Evolutionary conservation across 805 yeast genomes (phyloP).

Genomic region (Pichia cabralensis): DNA sequence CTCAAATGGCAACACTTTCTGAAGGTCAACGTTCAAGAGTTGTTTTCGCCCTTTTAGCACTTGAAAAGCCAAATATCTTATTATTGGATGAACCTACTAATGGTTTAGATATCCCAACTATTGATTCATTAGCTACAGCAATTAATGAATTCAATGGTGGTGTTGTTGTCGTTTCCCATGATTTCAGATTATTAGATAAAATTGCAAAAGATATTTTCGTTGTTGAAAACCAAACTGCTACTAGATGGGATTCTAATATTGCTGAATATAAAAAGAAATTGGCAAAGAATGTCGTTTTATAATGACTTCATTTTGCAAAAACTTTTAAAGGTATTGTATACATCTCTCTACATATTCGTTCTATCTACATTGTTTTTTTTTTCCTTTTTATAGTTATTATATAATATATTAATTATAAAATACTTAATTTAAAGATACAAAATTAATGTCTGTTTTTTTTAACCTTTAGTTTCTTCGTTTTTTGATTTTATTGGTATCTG

Average conservation of each 20-base stretch:
- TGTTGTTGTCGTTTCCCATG: slow-evolving; percentile 97
- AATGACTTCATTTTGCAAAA: no score
- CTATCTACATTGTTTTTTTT: no score
- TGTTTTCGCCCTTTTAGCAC: slow-evolving; percentile 90
- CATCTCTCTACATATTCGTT: no score
- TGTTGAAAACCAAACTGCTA: slow-evolving; percentile 90
- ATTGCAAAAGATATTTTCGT: slow-evolving; percentile 96
- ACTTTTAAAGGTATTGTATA: no score
- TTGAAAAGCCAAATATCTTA: slow-evolving; percentile 90
- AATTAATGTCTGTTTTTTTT: neutral
- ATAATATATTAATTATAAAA: no score
- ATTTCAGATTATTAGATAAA: slow-evolving; percentile 94
- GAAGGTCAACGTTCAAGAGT: slow-evolving; percentile 99
- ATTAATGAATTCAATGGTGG: slow-evolving; percentile 94
- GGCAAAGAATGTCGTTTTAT: slow-evolving; percentile 81
- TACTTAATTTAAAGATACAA: no score
- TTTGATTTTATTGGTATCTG: neutral
- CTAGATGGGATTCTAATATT: slow-evolving; percentile 92
- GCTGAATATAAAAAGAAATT: slow-evolving; percentile 87
- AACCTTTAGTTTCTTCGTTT: neutral
- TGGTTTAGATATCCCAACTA: slow-evolving; percentile 97
- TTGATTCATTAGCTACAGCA: slow-evolving; percentile 95
- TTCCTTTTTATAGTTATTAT: no score
- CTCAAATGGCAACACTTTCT: slow-evolving; percentile 95
- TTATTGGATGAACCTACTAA: slow-evolving; percentile 98